A percentile compares a stretch with the other conserved stretches of the same genome.
These are phyloP conservation scores for Candida odintsovae DNA, from an alignment of 805 yeast genomes.

Conservation along the genomic window DNA sequence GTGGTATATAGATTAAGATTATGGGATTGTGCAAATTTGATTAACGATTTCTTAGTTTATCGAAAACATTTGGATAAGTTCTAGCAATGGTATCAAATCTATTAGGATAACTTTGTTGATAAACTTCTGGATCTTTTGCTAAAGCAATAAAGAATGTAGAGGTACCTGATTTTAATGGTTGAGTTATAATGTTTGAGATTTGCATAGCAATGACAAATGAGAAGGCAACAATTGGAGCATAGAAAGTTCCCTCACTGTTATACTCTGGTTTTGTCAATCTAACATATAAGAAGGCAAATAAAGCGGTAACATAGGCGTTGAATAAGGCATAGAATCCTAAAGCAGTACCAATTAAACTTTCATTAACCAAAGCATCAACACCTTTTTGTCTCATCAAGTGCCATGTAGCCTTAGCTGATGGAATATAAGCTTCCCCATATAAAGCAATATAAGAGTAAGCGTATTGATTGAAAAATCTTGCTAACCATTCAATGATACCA, in stretches of 20 bases:
- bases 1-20: too few species aligned
- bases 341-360: constrained; percentile 74
- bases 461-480: constrained; percentile 82
- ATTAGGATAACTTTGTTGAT: constrained; percentile 65
- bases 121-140: constrained; percentile 80
- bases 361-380: constrained; percentile 77
- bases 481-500: constrained; percentile 69
- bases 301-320: constrained; percentile 60
- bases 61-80: constrained; percentile 63
- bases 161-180: constrained; percentile 74
- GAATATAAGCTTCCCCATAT: constrained; percentile 73
- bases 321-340: constrained; percentile 70
- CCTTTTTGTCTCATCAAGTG: constrained; percentile 74
- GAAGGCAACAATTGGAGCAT: constrained; percentile 72
- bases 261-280: constrained; percentile 63
- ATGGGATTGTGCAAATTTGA: background rate
- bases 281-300: constrained; percentile 61
- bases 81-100: constrained; percentile 58
- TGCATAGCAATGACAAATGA: constrained; percentile 70
- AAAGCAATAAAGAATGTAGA: constrained; percentile 80
- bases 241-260: constrained; percentile 51
- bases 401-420: constrained; percentile 80
- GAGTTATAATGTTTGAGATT: constrained; percentile 64
- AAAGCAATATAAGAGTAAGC: constrained; percentile 84
- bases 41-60: constrained; percentile 35